phyloP scores from a whole-genome alignment of 2,329 filamentous ascomycete species.

The Colletotrichum camelliae region DNA sequence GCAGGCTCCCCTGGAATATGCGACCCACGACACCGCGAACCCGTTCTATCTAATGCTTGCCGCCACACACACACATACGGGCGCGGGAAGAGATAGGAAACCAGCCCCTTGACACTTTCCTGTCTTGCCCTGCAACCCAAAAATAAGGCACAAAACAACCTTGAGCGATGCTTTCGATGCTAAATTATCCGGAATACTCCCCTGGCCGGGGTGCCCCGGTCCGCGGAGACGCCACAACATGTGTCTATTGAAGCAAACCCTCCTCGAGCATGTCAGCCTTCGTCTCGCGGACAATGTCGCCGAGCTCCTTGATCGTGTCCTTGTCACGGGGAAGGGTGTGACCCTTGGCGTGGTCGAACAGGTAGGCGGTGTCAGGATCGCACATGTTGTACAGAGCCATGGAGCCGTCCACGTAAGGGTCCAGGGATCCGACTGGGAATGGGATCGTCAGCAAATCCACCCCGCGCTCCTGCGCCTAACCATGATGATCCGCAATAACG shows the following conservation, averaged over 20 bases:
- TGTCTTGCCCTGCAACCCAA: not conserved
- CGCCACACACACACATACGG: not conserved
- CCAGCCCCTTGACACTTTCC: not conserved
- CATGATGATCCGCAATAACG: not conserved
- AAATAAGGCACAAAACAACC: not conserved
- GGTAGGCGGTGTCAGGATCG: constrained; percentile 60
- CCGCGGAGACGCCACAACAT: not conserved
- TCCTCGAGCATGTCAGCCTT: constrained; percentile 19
- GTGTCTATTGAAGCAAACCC: not conserved
- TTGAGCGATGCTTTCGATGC: not conserved
- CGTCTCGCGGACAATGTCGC: constrained; percentile 44
- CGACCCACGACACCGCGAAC: not conserved
- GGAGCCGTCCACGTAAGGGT: constrained; percentile 66
- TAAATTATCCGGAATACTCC: not conserved
- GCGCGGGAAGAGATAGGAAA: not conserved
- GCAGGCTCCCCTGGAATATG: constrained; percentile 13
- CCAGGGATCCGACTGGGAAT: constrained; percentile 52
- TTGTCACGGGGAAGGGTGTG: constrained; percentile 65
- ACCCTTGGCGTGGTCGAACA: constrained; percentile 71
- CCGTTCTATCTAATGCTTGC: constrained; percentile 8
- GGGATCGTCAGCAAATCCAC: constrained; percentile 20
- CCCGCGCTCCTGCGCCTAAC: not conserved
- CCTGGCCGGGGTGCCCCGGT: not conserved
- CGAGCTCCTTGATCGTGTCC: constrained; percentile 51
- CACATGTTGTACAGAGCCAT: constrained; percentile 68